Evolutionary conservation across 345 rosid genomes (phyloP), one percentile per base, ranked within the genome.

Genomic region (Arabis alpina): DNA sequence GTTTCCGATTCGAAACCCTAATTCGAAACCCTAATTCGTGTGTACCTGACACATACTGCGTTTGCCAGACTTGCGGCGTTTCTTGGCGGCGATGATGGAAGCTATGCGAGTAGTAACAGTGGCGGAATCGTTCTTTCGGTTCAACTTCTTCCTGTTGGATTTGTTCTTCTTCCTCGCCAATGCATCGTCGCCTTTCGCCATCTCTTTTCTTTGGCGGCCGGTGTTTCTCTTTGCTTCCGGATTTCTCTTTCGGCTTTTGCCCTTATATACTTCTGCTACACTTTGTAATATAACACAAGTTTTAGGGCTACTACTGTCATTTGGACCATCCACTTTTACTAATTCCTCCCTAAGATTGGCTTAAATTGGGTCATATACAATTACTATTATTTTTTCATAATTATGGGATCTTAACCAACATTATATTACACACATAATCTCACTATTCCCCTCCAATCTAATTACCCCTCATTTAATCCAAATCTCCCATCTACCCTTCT

Each of bases 121-220:
- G 1, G 91, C 66, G 15, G 95, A 79, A 44, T 80, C 84, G 10
- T 52, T 73, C 15, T 80, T 71, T 15, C 76, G 55, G 14, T 74
- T 72, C 37, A 76, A 76, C 61, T 86, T 90, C 91, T 88, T 91
- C 70, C 91, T 70, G 34, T 32, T 81, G 6, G 64, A 32, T 73
- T 86, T 90, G 66, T 82, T 93, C 87, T 80, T 88, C 91, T 83
- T 87, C 68, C 72, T 87, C 77, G 43, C 64, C 44, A 80, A 47
- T 10, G 81, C 70, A 76, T 90, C 97, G 63, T 87, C 96, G 5
- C 96, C 98, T 71, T 88, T 88, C 12, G 82, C 87, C 98, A 90
- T 19, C 23, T 27, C 15, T 59, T 28, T n/a, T 30, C 70, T 64
- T 73, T 53, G 77, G 77, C 77, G 72, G 77, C 77, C 49, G 65